Evolutionary conservation across 208 protist species (phyloP), one percentile per base, ranked within the genome.

Genomic region (Trypanosoma scelopori): DNA sequence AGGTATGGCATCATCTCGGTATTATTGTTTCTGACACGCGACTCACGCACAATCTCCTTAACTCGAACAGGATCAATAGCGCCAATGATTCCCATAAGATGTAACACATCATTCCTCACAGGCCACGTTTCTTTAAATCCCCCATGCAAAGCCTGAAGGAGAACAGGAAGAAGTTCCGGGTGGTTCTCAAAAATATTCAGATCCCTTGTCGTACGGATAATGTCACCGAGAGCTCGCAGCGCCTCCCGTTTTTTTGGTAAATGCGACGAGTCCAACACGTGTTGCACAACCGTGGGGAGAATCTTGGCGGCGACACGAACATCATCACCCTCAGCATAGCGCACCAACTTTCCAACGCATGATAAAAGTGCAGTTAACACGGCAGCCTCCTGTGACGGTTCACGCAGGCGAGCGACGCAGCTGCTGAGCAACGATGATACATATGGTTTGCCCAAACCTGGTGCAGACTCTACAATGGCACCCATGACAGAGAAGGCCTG

Each of bases 41-140:
- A 70, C 43, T 69, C 49, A 0, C 84, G 81, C 27, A 79, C 79
- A 42, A 94, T 91, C 60, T 89, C 82, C 66, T 93, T 96, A 50
- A 91, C 84, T 20, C 71, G 74, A 41, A 89, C 76, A 23, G 91
- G 91, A 62, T 93, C 81, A 6, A 96, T 79, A 1, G 91, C 91
- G 9, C 91, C 91, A 61, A 96, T 90, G 56, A 93, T 87, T 55
- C 91, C 91, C 82, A 96, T 91, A 69, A 96, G 74, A 70, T 92
- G 84, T 37, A 96, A 73, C 45, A 94, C 87, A 69, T 96, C 91
- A 52, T 82, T 69, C 41, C 89, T 84, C n/a, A 96, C 81, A 39
- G 84, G 84, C 84, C 85, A 93, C 45, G 82, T 81, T 65, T 96
- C 89, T 68, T 96, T 94, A 58, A 92, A 93, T 41, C 87, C 81